phyloP scores from a whole-genome alignment of 768 basidiomycete species.

The Calvatia gigantea region DNA sequence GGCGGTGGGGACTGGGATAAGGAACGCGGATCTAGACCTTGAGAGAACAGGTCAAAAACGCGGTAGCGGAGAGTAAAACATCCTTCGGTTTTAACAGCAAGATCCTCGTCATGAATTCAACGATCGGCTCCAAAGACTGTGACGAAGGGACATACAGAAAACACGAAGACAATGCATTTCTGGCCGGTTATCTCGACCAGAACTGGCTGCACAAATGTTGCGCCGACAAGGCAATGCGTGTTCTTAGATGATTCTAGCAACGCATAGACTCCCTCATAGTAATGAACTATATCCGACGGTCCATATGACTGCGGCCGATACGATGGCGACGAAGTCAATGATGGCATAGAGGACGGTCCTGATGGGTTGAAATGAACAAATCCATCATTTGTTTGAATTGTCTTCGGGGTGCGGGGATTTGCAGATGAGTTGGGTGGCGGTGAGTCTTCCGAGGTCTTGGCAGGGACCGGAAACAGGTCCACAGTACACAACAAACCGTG shows the following conservation, averaged over 20 bases:
- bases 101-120: slow-evolving; percentile 41
- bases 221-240: slow-evolving; percentile 54
- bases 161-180: slow-evolving; percentile 59
- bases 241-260: slow-evolving; percentile 48
- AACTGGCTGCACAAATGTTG: slow-evolving; percentile 56
- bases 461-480: slow-evolving; percentile 66
- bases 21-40: background rate
- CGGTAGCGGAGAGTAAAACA: slow-evolving; percentile 64
- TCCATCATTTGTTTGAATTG: slow-evolving; percentile 5
- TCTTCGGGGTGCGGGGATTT: background rate
- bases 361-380: slow-evolving; percentile 11
- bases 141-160: slow-evolving; percentile 42
- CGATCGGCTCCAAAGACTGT: background rate
- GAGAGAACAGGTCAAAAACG: slow-evolving; percentile 56
- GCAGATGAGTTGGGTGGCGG: slow-evolving; percentile 8
- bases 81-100: slow-evolving; percentile 70
- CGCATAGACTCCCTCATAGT: slow-evolving; percentile 31
- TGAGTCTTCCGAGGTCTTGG: slow-evolving; percentile 12
- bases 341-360: slow-evolving; percentile 8
- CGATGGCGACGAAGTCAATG: slow-evolving; percentile 7
- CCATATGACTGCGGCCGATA: slow-evolving; percentile 11
- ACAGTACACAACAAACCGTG: slow-evolving; percentile 74
- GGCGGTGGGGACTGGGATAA: background rate
- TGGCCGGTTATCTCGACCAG: slow-evolving; percentile 55
- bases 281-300: slow-evolving; percentile 38